Conservation (phyloP, 208 protist genomes). For the Acanthamoeba rhysodes region DNA sequence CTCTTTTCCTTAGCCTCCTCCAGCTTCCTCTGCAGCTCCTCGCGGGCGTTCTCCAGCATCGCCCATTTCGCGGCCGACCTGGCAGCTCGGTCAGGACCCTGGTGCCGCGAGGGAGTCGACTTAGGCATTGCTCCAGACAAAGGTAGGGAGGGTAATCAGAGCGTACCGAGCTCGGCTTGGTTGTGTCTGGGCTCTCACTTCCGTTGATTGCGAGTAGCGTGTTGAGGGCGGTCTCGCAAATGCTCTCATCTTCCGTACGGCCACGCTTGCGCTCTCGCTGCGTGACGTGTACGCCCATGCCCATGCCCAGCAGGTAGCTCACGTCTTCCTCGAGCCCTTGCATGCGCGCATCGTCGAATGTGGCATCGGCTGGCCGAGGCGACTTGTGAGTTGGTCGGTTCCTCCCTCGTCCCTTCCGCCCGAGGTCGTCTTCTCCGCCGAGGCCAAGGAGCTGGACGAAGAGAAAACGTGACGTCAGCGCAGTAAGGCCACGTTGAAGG, state of each 20-base stretch:
- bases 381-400: background rate
- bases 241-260: background rate
- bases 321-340: slow-evolving; percentile 50
- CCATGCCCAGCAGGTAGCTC: slow-evolving; percentile 48
- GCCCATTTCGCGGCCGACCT: background rate
- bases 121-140: no score
- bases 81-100: background rate
- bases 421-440: background rate
- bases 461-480: background rate
- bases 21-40: background rate
- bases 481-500: no score
- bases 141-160: background rate
- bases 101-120: background rate
- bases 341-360: background rate
- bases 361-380: background rate
- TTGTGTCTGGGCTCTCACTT: background rate
- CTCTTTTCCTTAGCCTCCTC: background rate
- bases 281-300: background rate
- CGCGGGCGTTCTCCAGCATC: background rate
- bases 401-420: background rate
- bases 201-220: background rate
- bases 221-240: background rate
- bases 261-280: background rate
- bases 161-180: background rate
- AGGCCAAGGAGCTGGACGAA: background rate